Evolutionary conservation across 305 asterid species (phyloP), one percentile per base, ranked within the genome.

Genomic region (Fraxinus dipetala): DNA sequence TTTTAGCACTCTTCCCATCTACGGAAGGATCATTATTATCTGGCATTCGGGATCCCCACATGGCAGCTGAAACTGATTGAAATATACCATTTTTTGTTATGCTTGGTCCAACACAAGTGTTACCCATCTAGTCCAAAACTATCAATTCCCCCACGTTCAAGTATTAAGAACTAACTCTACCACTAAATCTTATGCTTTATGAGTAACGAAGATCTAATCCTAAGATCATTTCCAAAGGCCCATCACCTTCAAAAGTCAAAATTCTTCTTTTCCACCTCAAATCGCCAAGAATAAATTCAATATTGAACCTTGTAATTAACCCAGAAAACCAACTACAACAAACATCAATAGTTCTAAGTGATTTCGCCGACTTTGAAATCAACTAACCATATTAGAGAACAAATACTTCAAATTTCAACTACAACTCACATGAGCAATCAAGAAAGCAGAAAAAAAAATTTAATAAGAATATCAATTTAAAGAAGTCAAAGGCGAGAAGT

Each of bases 71-170:
- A 80, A 92, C 90, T 3, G 94, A 91, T 87, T 92, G 92, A 22
- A 92, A 72, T 14, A 92, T 83, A 4, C 90, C 85, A 80, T 85
- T 90, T 80, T 87, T 92, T 0, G 91, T 72, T 75, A 90, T 84
- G 73, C 83, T 85, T 5, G 96, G 94, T 72, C 96, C 94, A 72
- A 91, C 93, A 87, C 96, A 92, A 80, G 88, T 91, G 82, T 92
- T 92, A 83, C 97, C 97, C 94, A 91, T 92, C 80, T 85, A 11
- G 45, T 61, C 85, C 82, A 78, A 73, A 32, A 38, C 78, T 72
- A 87, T 61, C 78, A 86, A 80, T 48, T 83, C 78, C 78, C 83
- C 63, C 76, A 79, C 83, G 72, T 16, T 77, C 54, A 79, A 72
- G 72, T 31, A 77, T 77, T 51, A 77, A 56, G 81, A 83, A 77